Conservation (phyloP, 179 eudicot genomes). For the Drosera spatulata region DNA sequence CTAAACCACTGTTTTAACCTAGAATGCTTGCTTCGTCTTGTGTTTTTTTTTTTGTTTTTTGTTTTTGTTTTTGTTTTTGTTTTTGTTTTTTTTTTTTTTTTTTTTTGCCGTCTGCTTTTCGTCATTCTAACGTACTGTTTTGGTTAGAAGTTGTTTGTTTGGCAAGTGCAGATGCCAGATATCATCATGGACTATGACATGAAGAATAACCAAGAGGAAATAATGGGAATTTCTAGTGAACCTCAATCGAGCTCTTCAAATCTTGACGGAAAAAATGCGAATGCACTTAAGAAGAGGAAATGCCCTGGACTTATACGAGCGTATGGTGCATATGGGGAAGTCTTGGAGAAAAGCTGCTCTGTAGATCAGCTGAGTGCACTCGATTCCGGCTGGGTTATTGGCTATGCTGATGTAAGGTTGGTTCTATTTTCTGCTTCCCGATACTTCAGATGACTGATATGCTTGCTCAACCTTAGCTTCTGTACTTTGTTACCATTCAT, state of each 20-base stretch:
- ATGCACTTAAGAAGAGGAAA: conserved; percentile 27
- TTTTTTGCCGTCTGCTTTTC: background rate
- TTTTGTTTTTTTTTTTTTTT: too few relatives aligned
- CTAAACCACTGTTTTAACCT: too few relatives aligned
- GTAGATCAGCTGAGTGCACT: conserved; percentile 85
- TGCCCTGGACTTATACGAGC: conserved; percentile 82
- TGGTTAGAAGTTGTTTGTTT: background rate
- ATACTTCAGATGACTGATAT: conserved; percentile 4
- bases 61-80: too few relatives aligned
- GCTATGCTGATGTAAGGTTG: conserved; percentile 97
- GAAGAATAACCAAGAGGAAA: conserved; percentile 80
- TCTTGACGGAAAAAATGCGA: too few relatives aligned
- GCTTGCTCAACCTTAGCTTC: too few relatives aligned
- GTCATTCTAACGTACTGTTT: background rate
- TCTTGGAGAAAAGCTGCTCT: conserved; percentile 77
- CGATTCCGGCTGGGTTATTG: conserved; percentile 92
- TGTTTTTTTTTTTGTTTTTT: too few relatives aligned
- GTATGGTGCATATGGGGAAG: conserved; percentile 96
- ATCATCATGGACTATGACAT: conserved; percentile 74
- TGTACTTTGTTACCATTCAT: background rate
- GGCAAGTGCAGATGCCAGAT: conserved; percentile 76
- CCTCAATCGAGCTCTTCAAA: conserved; percentile 10
- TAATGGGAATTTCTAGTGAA: conserved; percentile 22
- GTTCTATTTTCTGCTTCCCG: conserved; percentile 7
- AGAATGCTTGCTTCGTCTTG: background rate